These are phyloP conservation scores for Hanseniaspora lachancei DNA, from an alignment of 805 yeast genomes.

Conservation along the genomic window DNA sequence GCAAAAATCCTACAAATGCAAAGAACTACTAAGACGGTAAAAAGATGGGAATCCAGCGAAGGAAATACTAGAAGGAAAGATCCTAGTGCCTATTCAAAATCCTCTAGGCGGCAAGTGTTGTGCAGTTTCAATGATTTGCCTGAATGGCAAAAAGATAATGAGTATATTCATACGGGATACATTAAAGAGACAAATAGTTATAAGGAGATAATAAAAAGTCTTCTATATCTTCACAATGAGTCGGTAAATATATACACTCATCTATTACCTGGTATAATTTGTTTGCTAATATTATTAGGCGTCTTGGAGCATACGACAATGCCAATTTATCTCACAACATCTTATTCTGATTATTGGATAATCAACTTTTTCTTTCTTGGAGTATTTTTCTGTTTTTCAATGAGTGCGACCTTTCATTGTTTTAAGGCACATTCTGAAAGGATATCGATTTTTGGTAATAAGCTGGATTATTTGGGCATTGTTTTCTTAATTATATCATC, in stretches of 20 bases:
- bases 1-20: no score
- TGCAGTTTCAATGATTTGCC: constrained; percentile 40
- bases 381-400: constrained; percentile 42
- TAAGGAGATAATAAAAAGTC: constrained; percentile 33
- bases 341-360: constrained; percentile 29
- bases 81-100: neutral
- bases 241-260: constrained; percentile 62
- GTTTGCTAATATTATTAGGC: constrained; percentile 14
- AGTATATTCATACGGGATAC: constrained; percentile 49
- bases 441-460: constrained; percentile 49
- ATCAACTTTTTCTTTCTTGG: constrained; percentile 36
- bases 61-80: neutral
- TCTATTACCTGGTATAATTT: constrained; percentile 31
- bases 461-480: constrained; percentile 64
- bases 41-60: neutral
- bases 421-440: constrained; percentile 49
- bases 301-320: constrained; percentile 25
- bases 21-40: neutral
- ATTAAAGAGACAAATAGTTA: constrained; percentile 42
- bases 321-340: constrained; percentile 32
- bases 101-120: neutral
- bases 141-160: constrained; percentile 64
- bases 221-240: constrained; percentile 56
- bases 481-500: constrained; percentile 54
- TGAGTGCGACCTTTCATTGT: constrained; percentile 56